Evolutionary conservation across 169 alveolate genomes (phyloP).

Genomic region (Eimeria sp.): DNA sequence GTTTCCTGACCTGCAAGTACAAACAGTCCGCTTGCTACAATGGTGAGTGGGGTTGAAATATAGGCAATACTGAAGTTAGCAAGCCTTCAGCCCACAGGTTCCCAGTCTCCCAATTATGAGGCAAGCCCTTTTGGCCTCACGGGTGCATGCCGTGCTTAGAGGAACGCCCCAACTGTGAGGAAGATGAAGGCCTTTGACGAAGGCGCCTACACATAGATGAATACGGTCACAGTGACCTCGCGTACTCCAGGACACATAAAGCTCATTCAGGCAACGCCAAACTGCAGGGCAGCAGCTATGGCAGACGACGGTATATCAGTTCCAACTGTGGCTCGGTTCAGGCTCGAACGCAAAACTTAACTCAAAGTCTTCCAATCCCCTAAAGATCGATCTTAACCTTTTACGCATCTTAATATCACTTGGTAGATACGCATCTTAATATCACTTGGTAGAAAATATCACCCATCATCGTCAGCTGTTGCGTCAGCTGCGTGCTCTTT

Average conservation of each 20-base stretch:
- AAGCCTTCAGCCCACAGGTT: neutral
- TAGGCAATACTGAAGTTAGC: neutral
- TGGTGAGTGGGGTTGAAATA: neutral
- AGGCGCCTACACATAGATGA: neutral
- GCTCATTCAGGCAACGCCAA: neutral
- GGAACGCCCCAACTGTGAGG: neutral
- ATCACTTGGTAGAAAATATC: neutral
- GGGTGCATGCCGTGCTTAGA: neutral
- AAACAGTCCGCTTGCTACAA: neutral
- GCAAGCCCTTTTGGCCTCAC: neutral
- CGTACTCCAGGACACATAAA: neutral
- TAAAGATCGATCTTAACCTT: too few species aligned
- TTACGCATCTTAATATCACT: too few species aligned
- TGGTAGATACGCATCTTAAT: neutral
- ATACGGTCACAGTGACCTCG: neutral
- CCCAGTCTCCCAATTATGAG: neutral
- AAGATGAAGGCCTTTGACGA: neutral
- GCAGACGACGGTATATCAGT: neutral
- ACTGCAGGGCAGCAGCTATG: neutral
- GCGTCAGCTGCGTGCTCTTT: constrained; percentile 74
- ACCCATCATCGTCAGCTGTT: constrained; percentile 46
- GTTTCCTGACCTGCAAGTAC: neutral
- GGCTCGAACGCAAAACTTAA: neutral
- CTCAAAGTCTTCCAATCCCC: too few species aligned
- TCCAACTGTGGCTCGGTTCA: neutral